These are phyloP conservation scores for Poa pratensis DNA, from an alignment of 176 grass and related monocot species.

Conservation along the genomic window DNA sequence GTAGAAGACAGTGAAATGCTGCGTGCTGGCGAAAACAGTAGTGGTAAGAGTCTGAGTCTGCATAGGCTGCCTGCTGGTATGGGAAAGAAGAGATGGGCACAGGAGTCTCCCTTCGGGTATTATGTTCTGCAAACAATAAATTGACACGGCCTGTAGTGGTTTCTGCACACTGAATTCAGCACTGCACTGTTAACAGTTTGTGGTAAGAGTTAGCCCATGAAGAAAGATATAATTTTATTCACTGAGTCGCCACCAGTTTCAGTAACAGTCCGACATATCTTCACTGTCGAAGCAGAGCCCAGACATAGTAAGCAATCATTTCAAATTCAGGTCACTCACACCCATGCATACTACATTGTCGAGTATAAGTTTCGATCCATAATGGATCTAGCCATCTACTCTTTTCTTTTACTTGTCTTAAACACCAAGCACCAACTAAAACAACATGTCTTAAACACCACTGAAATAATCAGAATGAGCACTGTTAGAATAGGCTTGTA, in stretches of 20 bases:
- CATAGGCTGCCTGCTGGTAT: conserved; percentile 17
- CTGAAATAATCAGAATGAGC: background rate
- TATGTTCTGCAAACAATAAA: conserved; percentile 9
- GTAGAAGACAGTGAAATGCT: background rate
- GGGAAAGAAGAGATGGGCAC: background rate
- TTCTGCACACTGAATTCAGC: background rate
- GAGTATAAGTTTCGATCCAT: background rate
- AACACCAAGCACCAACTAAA: background rate
- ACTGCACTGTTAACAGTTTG: background rate
- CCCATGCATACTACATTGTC: background rate
- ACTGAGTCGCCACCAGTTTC: background rate
- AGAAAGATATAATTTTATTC: background rate
- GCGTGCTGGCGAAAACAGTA: conserved; percentile 18
- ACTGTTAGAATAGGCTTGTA: too few relatives aligned
- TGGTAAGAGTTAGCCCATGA: background rate
- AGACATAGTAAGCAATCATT: background rate
- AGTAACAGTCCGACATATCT: background rate
- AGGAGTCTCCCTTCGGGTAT: background rate
- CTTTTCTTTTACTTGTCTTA: too few relatives aligned
- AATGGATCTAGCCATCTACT: too few relatives aligned
- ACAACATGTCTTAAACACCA: background rate
- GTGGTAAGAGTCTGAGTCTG: background rate
- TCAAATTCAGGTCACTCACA: background rate
- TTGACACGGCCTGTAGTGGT: background rate
- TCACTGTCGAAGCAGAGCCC: background rate